Evolutionary conservation across 2,329 filamentous ascomycete species (phyloP).

Genomic region (Pseudophaeomoniella oleicola): DNA sequence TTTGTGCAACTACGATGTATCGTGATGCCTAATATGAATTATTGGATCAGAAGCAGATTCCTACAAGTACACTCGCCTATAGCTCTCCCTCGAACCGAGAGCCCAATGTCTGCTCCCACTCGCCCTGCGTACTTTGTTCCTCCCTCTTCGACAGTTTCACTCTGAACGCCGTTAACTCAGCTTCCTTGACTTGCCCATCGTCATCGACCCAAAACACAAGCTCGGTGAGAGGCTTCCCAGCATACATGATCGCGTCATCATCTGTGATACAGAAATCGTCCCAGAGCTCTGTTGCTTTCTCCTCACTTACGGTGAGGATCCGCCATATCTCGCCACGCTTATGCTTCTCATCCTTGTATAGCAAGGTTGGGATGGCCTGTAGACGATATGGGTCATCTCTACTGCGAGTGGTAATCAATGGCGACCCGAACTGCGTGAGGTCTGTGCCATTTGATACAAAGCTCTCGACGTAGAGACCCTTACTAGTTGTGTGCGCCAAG

Average conservation of each 20-base stretch:
- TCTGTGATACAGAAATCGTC: slow-evolving; percentile 22
- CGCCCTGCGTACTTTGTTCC: not conserved
- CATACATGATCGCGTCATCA: slow-evolving; percentile 18
- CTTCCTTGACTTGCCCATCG: not conserved
- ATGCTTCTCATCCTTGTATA: slow-evolving; percentile 5
- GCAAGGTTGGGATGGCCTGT: slow-evolving; percentile 9
- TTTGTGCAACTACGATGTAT: too few relatives aligned
- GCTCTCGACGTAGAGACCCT: slow-evolving; percentile 8
- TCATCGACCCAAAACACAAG: slow-evolving; percentile 19
- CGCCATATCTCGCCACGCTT: slow-evolving; percentile 21
- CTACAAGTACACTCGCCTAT: too few relatives aligned
- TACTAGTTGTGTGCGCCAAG: slow-evolving; percentile 7
- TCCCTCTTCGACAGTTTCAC: not conserved
- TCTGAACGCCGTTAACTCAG: not conserved
- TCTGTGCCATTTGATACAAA: slow-evolving; percentile 11
- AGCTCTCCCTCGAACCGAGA: too few relatives aligned
- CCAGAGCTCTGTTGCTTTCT: slow-evolving; percentile 6
- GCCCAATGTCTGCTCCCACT: not conserved
- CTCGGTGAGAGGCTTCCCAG: slow-evolving; percentile 18
- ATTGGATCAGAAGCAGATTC: too few relatives aligned
- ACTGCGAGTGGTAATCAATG: not conserved
- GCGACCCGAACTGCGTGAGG: slow-evolving; percentile 3
- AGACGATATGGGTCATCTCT: slow-evolving; percentile 2
- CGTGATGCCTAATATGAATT: too few relatives aligned
- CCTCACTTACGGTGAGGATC: slow-evolving; percentile 8